Percentiles rank a stretch among this genome's conserved stretches.
phyloP scores from a whole-genome alignment of 257 asterid species.

The Schizonepeta tenuifolia region DNA sequence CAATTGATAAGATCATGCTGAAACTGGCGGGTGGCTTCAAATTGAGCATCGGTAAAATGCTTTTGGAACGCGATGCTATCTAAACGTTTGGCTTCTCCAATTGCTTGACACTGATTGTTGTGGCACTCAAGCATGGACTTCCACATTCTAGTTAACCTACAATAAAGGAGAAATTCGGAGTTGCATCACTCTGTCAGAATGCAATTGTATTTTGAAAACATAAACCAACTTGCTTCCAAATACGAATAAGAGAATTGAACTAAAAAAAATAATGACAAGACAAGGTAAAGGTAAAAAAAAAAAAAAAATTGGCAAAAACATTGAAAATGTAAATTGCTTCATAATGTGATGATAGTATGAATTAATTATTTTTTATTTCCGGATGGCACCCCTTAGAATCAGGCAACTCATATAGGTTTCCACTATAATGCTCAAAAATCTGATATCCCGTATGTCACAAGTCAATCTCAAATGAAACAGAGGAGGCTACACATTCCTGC shows the following conservation, averaged over 20 bases:
- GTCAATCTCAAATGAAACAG: too few species aligned
- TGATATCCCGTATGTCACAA: too few species aligned
- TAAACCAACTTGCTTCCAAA: too few species aligned
- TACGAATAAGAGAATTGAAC: not conserved
- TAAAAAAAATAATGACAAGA: not conserved
- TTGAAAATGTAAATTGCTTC: too few species aligned
- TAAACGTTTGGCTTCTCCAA: slow-evolving; percentile 71
- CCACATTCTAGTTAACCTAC: slow-evolving; percentile 87
- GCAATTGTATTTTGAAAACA: not conserved
- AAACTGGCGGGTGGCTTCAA: slow-evolving; percentile 82
- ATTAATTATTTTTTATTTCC: too few species aligned
- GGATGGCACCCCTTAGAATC: too few species aligned
- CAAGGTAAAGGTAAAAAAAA: not conserved
- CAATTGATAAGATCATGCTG: slow-evolving; percentile 80
- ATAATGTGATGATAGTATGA: too few species aligned
- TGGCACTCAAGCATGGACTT: slow-evolving; percentile 92
- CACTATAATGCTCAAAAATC: too few species aligned
- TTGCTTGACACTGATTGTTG: slow-evolving; percentile 79
- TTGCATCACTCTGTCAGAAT: not conserved
- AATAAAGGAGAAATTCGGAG: not conserved
- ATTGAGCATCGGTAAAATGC: slow-evolving; percentile 71
- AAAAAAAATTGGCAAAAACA: too few species aligned
- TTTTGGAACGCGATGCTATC: slow-evolving; percentile 71
- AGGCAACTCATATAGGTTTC: too few species aligned
- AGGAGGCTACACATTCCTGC: too few species aligned